phyloP scores from a whole-genome alignment of 345 rosid species.

The Ailanthus altissimus region DNA sequence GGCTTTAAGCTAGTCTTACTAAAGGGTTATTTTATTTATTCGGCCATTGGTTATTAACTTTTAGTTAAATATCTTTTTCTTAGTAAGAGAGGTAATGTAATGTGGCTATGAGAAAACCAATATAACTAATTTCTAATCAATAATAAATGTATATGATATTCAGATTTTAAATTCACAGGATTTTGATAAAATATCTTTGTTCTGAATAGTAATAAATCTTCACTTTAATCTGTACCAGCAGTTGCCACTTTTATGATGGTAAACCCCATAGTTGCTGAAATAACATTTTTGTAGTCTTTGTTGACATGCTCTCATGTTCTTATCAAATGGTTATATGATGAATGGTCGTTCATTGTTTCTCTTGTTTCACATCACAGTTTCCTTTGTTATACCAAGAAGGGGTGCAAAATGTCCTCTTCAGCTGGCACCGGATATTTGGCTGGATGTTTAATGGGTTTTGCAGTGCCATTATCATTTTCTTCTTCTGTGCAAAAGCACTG shows the following conservation, averaged over 20 bases:
- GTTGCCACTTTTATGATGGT: not conserved
- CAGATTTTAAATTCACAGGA: not conserved
- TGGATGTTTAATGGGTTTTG: slow-evolving; percentile 83
- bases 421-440: slow-evolving; percentile 72
- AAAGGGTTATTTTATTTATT: not conserved
- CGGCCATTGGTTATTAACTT: not conserved
- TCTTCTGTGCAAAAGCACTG: slow-evolving; percentile 60
- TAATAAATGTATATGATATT: not conserved
- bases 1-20: not conserved
- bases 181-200: not conserved
- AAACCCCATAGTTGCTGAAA: not conserved
- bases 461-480: slow-evolving; percentile 65
- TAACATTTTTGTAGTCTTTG: not conserved
- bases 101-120: not conserved
- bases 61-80: not conserved
- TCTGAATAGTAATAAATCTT: not conserved
- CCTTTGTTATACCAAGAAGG: slow-evolving; percentile 94
- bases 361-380: slow-evolving; percentile 52
- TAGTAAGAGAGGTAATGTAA: not conserved
- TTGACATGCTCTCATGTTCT: not conserved
- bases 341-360: slow-evolving; percentile 12
- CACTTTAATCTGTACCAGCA: not conserved
- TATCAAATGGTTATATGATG: not conserved
- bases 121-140: not conserved
- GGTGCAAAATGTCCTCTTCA: slow-evolving; percentile 74